Evolutionary conservation across 1,284 basidiomycete genomes (phyloP).

Genomic region (Pholiota adiposa): DNA sequence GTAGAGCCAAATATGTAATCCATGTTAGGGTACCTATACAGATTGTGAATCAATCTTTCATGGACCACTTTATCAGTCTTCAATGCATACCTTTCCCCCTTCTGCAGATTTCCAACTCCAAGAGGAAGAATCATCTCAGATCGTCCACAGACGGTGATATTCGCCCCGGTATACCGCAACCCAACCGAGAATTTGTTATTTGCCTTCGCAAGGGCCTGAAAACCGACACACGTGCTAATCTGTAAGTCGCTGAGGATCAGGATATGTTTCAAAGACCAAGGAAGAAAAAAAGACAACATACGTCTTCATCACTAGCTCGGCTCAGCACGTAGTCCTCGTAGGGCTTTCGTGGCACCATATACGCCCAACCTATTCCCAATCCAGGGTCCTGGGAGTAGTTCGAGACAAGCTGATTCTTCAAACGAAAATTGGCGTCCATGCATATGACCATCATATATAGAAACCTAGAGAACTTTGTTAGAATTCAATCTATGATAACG

Average conservation of each 20-base stretch:
- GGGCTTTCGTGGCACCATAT: slow-evolving; percentile 8
- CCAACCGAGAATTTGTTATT: slow-evolving; percentile 2
- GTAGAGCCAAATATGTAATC: slow-evolving; percentile 13
- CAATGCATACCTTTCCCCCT: slow-evolving; percentile 13
- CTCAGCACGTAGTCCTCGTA: slow-evolving; percentile 3
- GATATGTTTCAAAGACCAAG: neutral
- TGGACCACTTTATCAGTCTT: neutral
- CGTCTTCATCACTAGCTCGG: neutral
- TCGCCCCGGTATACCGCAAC: slow-evolving; percentile 10
- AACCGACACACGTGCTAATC: slow-evolving; percentile 10
- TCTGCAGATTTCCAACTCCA: slow-evolving; percentile 15
- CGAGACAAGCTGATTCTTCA: slow-evolving; percentile 11
- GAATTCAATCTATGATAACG: no score
- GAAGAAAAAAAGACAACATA: neutral
- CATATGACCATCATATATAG: neutral
- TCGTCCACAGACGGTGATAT: slow-evolving; percentile 4
- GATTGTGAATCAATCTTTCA: neutral
- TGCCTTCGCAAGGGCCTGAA: slow-evolving; percentile 12
- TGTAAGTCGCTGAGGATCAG: neutral
- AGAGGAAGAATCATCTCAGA: slow-evolving; percentile 14
- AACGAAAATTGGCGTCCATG: slow-evolving; percentile 3
- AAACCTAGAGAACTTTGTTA: neutral
- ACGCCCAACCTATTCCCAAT: slow-evolving; percentile 8
- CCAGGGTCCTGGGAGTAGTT: slow-evolving; percentile 11
- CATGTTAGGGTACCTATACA: slow-evolving; percentile 14